Base-by-base conservation (phyloP, 208 protist species). In the Leishmania guyanensis region DNA sequence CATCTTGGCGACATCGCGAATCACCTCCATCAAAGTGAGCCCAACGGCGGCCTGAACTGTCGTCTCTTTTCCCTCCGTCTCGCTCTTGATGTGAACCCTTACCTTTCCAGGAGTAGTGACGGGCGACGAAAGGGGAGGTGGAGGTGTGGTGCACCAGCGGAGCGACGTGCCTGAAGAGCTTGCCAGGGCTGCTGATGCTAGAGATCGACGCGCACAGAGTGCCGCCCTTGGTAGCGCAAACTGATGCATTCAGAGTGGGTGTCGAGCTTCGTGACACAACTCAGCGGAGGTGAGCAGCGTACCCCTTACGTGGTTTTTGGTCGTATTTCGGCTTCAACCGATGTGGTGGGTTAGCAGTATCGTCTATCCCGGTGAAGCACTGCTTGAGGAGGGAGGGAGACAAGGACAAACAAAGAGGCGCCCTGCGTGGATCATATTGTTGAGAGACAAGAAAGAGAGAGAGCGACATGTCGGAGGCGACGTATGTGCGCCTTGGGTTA, bases 1-100 rank as follows among this genome's bases (percentile, higher is more conserved):
- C 39, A 99, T 80, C 73, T 94, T 91, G 68, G 97, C 97, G 2
- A 93, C 77, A 53, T 95, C 93, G 36, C 99, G 95, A 64, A 98
- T 96, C 9, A 95, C 90, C 66, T 99, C 94, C 88, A 99, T 97
- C 26, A 99, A 75, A 6, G 89, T 93, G 39, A 93, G 77, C 26
- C 98, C 98, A 14, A 81, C n/a, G 1, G 90, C 78, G 0, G 90
- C 91, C 46, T 85, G 77, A 29, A 94, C 84, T 17, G 80, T 81
- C 33, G 68, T 83, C 5, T 56, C 62, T n/a, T 80, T 79, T 10
- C 79, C 83, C 12, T 90, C 85, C 0, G 78, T 56, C 16, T 83
- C 81, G 58, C 62, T 82, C 17, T 83, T 84, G 58, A 87, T 78
- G 54, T 83, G 70, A 9, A 95, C 84, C n/a, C 81, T 79, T 12